Percentiles rank a stretch among this genome's conserved stretches.
Conservation (phyloP, 176 grass and related monocot species). For the Themeda triandra region DNA sequence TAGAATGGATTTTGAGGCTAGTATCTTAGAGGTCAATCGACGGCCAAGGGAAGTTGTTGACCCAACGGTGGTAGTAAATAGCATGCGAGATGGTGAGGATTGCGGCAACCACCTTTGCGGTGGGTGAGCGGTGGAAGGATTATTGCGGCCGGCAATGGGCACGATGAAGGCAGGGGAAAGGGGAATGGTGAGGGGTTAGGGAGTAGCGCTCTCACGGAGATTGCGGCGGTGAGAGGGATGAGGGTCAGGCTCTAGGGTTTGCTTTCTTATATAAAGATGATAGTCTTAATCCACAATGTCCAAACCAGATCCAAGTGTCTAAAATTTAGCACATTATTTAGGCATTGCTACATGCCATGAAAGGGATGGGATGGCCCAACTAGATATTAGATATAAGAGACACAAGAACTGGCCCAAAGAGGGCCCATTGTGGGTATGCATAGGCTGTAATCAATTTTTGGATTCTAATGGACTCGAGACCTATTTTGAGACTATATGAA, state of each 20-base stretch:
- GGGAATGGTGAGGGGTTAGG: not conserved
- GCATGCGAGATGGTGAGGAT: not conserved
- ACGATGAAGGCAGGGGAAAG: not conserved
- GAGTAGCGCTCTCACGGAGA: not conserved
- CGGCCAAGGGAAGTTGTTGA: too few relatives aligned
- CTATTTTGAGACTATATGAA: not conserved
- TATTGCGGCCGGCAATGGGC: not conserved
- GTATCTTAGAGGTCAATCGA: too few relatives aligned
- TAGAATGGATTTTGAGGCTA: not conserved
- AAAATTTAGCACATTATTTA: not conserved
- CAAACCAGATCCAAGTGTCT: not conserved
- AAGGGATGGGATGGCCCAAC: not conserved
- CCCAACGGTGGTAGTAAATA: too few relatives aligned
- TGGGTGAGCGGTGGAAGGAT: not conserved
- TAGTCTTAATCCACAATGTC: not conserved
- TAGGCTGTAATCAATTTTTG: not conserved
- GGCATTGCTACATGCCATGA: not conserved
- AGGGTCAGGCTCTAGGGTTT: not conserved
- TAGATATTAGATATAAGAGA: not conserved
- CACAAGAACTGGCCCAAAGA: not conserved
- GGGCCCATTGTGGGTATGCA: not conserved
- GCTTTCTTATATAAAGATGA: not conserved
- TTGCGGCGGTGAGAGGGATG: not conserved
- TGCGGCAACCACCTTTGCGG: not conserved
- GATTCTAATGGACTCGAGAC: not conserved